Base-by-base conservation (phyloP, 768 basidiomycete species). In the Suillus sp. region DNA sequence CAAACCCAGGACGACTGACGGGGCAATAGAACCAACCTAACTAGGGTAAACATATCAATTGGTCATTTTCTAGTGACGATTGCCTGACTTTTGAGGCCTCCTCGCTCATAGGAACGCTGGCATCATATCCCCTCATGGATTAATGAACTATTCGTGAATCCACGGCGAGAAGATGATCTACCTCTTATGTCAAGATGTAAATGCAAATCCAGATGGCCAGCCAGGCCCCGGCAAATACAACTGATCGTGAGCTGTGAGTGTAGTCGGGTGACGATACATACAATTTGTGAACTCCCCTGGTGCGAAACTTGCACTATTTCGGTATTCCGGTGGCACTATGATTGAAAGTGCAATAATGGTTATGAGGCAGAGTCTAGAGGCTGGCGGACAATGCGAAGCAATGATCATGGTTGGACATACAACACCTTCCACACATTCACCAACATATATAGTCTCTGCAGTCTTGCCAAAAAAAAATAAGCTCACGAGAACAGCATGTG, bases 21-120 rank as follows among this genome's bases (percentile, higher is more conserved):
- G 82, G 10, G 77, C 82, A 48, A 83, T 82, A 1, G 89, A 82
- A 60, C 72, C 71, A 40, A 83, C 40, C 64, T 65, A 22, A n/a
- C 22, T 18, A 16, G 16, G 40, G 40, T 40, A 40, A 40, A 40
- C 40, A 40, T 6, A 18, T 6, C 16, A 40, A 18, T 18, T 18
- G 16, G 6, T 40, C 40, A 40, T 54, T 22, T 35, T 32, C 27
- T 30, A 20, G 60, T 18, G 14, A 16, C 88, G 1, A 77, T 78
- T n/a, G 84, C 40, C 40, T 82, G 1, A 90, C 90, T 66, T 92
- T 92, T 1, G 82, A 79, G 0, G 87, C 87, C 70, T 89, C 88
- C 69, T 90, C 89, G 60, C 85, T 86, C 63, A 91, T 88, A 66
- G 89, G 88, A 0, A 89, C 84, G 58, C 78, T 80, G 0, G 82